Evolutionary conservation across 2,329 filamentous ascomycete species (phyloP).

Genomic region (Chrysosporium queenslandicum): DNA sequence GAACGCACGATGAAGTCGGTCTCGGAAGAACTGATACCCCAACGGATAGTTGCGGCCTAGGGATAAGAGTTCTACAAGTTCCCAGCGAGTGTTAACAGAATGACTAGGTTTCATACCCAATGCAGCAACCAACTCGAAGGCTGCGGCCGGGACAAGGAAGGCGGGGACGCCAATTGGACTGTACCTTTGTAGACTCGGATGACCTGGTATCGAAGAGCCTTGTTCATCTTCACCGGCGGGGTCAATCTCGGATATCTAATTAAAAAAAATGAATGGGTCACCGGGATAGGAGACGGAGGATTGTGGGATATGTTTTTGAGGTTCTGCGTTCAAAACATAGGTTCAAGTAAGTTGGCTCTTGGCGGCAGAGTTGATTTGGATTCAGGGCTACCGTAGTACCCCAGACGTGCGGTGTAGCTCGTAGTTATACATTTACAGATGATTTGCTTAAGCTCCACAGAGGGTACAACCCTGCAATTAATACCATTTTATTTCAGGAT

Average conservation of each 20-base stretch:
- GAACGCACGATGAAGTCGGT: conserved; percentile 76
- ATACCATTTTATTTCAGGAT: no score
- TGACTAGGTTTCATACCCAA: no score
- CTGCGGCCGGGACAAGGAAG: no score
- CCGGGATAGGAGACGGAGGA: background rate
- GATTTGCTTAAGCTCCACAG: no score
- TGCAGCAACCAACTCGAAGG: no score
- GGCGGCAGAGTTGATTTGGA: background rate
- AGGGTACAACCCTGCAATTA: no score
- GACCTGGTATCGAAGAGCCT: conserved; percentile 62
- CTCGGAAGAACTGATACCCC: conserved; percentile 72
- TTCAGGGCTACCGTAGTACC: no score
- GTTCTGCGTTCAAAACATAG: no score
- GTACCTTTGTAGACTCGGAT: conserved; percentile 81
- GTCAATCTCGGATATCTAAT: background rate
- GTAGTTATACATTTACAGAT: no score
- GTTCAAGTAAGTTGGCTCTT: background rate
- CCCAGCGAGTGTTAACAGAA: background rate
- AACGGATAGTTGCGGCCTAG: conserved; percentile 79
- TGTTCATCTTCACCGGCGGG: conserved; percentile 33
- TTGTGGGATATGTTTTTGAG: no score
- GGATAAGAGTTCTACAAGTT: conserved; percentile 64
- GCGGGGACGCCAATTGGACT: background rate
- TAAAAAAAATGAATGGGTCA: background rate
- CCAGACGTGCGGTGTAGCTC: no score